Conservation (phyloP, 2,329 filamentous ascomycete genomes). For the Talaromyces amestolkiae region DNA sequence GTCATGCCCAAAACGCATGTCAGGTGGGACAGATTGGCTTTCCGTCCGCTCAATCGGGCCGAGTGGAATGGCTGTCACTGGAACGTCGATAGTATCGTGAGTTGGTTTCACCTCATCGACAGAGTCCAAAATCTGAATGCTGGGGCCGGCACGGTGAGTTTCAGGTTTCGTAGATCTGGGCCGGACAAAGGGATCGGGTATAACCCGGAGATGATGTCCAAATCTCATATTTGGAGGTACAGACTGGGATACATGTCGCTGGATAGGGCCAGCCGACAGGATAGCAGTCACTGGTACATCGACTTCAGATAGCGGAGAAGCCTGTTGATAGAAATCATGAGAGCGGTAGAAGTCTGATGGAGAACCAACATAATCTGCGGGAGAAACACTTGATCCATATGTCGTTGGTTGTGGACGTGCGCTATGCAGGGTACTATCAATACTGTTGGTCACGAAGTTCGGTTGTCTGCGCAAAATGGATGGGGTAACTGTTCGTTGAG, state of each 20-base stretch:
- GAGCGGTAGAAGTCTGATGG: constrained; percentile 57
- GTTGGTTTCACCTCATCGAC: too few species aligned
- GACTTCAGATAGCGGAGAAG: constrained; percentile 87
- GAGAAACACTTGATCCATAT: constrained; percentile 23
- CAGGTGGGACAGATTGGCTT: constrained; percentile 27
- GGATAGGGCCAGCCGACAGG: constrained; percentile 63
- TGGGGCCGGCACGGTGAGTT: too few species aligned
- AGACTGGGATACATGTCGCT: constrained; percentile 79
- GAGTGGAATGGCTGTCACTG: constrained; percentile 46
- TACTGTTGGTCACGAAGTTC: constrained; percentile 19
- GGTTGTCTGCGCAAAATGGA: constrained; percentile 23
- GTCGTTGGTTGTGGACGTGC: not conserved
- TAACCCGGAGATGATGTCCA: too few species aligned
- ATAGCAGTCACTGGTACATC: constrained; percentile 79
- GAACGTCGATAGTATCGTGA: constrained; percentile 62
- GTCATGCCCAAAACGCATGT: constrained; percentile 73
- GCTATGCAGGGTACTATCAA: constrained; percentile 12
- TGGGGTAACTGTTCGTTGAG: constrained; percentile 33
- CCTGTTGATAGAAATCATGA: constrained; percentile 54
- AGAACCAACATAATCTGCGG: constrained; percentile 58
- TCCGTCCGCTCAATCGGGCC: too few species aligned
- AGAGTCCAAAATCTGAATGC: too few species aligned
- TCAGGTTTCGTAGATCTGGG: too few species aligned
- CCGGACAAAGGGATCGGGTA: too few species aligned
- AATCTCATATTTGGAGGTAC: constrained; percentile 93